A percentile compares a stretch with the other conserved stretches of the same genome.
Conservation (phyloP, 345 rosid species). For the Ceriops zippeliana region DNA sequence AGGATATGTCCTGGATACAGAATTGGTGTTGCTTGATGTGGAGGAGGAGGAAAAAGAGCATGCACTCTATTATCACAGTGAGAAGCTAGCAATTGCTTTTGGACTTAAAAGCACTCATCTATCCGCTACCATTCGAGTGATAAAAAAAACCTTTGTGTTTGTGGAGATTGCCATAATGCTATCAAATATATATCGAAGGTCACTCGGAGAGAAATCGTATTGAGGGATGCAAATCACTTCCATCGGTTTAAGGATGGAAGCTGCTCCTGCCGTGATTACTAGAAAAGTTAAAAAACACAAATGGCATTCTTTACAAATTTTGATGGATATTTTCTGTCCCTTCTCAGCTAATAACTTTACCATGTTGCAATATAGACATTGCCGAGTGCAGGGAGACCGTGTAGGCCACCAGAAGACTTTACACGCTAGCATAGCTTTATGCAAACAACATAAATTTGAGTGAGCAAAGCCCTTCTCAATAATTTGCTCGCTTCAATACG, state of each 20-base stretch:
- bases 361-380: no score
- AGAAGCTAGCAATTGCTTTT: constrained; percentile 21
- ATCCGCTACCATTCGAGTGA: constrained; percentile 26
- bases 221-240: constrained; percentile 55
- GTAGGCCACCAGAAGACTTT: no score
- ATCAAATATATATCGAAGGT: constrained; percentile 39
- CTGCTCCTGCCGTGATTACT: constrained; percentile 11
- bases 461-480: no score
- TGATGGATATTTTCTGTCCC: no score
- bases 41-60: constrained; percentile 59
- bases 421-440: no score
- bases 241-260: constrained; percentile 36
- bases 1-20: constrained; percentile 50
- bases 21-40: constrained; percentile 44
- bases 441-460: no score
- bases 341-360: no score
- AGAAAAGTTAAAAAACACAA: background rate
- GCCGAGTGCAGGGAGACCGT: no score
- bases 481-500: no score
- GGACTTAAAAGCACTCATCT: constrained; percentile 32
- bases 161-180: constrained; percentile 12
- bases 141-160: constrained; percentile 12
- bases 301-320: no score
- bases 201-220: constrained; percentile 38
- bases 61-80: constrained; percentile 29